phyloP scores from a whole-genome alignment of 2,329 filamentous ascomycete species.

The Microsporum ferrugineum region DNA sequence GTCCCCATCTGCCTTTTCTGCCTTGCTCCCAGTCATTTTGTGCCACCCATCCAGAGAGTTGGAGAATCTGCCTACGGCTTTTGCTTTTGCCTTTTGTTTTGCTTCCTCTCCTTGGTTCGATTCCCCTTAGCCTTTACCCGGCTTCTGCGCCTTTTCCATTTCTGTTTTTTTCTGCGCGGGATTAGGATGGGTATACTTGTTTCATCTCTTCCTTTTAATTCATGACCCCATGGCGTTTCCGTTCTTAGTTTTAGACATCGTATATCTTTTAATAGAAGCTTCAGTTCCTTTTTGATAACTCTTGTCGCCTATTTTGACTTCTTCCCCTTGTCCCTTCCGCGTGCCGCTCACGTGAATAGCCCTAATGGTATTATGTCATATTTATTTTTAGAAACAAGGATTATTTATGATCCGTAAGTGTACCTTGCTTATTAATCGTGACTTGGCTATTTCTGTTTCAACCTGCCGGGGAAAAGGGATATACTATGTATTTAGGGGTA shows the following conservation, averaged over 20 bases:
- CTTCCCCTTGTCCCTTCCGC: neutral
- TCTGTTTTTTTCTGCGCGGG: neutral
- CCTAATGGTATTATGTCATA: neutral
- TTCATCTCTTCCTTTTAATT: neutral
- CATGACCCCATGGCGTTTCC: neutral
- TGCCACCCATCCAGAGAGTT: neutral
- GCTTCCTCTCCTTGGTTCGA: neutral
- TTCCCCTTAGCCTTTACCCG: constrained; percentile 1
- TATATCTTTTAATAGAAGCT: neutral
- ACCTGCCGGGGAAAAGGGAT: neutral
- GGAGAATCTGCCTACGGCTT: neutral
- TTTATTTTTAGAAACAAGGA: neutral
- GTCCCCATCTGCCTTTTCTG: neutral
- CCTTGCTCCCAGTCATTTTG: neutral
- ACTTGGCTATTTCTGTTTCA: neutral
- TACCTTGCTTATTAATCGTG: neutral
- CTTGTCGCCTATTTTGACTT: neutral
- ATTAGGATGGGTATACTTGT: neutral
- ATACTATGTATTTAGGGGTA: no score
- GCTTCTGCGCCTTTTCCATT: neutral
- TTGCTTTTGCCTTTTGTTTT: neutral
- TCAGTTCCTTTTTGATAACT: neutral
- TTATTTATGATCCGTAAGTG: no score
- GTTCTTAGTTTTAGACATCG: neutral
- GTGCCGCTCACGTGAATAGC: neutral